Evolutionary conservation across 192 early-diverging fungal genomes (phyloP), one percentile per base, ranked within the genome.

Genomic region (Globomyces pollinis-pini): DNA sequence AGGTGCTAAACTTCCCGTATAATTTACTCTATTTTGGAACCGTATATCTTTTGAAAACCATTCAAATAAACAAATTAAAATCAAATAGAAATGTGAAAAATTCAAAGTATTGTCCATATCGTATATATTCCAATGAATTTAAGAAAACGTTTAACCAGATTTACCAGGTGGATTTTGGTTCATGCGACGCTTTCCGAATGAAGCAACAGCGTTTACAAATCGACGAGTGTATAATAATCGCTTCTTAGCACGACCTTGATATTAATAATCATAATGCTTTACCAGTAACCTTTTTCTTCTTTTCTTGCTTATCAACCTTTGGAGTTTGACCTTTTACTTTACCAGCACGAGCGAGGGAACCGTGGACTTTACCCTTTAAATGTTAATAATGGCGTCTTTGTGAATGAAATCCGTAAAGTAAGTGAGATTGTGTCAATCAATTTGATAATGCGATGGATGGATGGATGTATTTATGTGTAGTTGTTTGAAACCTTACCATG

Each of bases 341-440:
- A 88, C 96, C 96, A 83, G 96, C 96, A 97, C 96, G 94, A 82
- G 96, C 91, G 74, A 98, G 87, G 68, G 92, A 95, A 84, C 95
- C 95, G 88, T 98, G 95, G 73, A 98, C 95, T 88, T 98, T 98
- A 87, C 93, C 95, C 95, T 95, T 39, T 68, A 28, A n/a, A n/a
- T n/a, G n/a, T n/a, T n/a, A n/a, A n/a, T n/a, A n/a, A n/a, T n/a
- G n/a, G n/a, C n/a, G n/a, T n/a, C n/a, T n/a, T n/a, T n/a, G n/a
- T n/a, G n/a, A n/a, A n/a, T n/a, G n/a, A n/a, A n/a, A n/a, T n/a
- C n/a, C n/a, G n/a, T n/a, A n/a, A n/a, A n/a, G n/a, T n/a, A n/a
- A n/a, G n/a, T n/a, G n/a, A n/a, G n/a, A n/a, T n/a, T n/a, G n/a
- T n/a, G n/a, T n/a, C n/a, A n/a, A n/a, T n/a, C n/a, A n/a, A n/a